phyloP scores from a whole-genome alignment of 805 yeast species.

The Hanseniaspora mollemarum region DNA sequence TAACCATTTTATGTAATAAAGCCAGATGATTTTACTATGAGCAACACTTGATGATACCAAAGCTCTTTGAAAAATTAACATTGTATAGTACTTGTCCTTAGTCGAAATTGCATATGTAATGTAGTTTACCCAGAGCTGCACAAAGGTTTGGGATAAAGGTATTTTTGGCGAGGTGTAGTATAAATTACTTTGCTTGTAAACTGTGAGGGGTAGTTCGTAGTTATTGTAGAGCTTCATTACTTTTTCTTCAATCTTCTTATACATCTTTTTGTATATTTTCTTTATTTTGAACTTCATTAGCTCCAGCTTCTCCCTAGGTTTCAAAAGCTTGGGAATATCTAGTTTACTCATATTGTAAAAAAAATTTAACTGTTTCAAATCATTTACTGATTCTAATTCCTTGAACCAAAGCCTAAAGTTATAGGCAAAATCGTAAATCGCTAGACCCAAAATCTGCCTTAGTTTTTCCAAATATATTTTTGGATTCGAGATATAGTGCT shows the following conservation, averaged over 20 bases:
- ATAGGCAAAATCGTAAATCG: slow-evolving; percentile 26
- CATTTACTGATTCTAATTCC: slow-evolving; percentile 25
- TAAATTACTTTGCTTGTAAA: slow-evolving; percentile 17
- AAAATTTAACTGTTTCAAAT: slow-evolving; percentile 22
- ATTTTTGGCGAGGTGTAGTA: slow-evolving; percentile 25
- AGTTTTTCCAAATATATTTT: slow-evolving; percentile 23
- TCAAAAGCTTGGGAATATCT: slow-evolving; percentile 17
- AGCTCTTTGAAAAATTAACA: slow-evolving; percentile 29
- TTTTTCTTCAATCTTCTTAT: slow-evolving; percentile 27
- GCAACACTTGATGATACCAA: slow-evolving; percentile 23
- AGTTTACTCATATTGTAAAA: slow-evolving; percentile 23
- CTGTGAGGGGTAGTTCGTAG: slow-evolving; percentile 26
- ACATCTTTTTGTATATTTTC: slow-evolving; percentile 26
- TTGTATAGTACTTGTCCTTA: slow-evolving; percentile 19
- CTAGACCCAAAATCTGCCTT: slow-evolving; percentile 27
- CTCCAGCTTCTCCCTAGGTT: slow-evolving; percentile 12
- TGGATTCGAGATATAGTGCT: slow-evolving; percentile 18
- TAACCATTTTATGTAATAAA: slow-evolving; percentile 27
- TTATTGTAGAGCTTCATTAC: slow-evolving; percentile 25
- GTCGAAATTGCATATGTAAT: slow-evolving; percentile 24
- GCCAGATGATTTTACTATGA: slow-evolving; percentile 27
- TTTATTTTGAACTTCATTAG: slow-evolving; percentile 25
- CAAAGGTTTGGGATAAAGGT: slow-evolving; percentile 21
- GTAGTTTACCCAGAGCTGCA: slow-evolving; percentile 25
- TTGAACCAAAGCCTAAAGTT: slow-evolving; percentile 28